These are phyloP conservation scores for Hanseniaspora occidentalis DNA, from an alignment of 805 yeast species.

Conservation along the genomic window DNA sequence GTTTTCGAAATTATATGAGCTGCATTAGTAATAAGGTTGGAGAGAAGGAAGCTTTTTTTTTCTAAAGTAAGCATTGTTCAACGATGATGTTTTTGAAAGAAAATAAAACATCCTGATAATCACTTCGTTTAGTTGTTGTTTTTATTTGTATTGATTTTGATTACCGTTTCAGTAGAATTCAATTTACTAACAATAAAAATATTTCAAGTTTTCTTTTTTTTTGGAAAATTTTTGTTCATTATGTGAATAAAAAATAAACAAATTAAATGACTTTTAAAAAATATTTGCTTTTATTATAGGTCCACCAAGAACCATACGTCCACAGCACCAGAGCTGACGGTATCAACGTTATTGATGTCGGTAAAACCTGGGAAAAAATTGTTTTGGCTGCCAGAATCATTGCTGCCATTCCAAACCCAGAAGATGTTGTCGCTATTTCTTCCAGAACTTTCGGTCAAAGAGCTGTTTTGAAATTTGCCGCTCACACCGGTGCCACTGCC, in stretches of 20 bases:
- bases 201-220: conserved; percentile 3
- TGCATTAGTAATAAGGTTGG: too few species aligned
- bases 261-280: conserved; percentile 8
- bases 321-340: conserved; percentile 99
- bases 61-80: too few species aligned
- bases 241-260: neutral
- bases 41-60: too few species aligned
- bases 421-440: conserved; percentile 97
- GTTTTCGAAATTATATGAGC: too few species aligned
- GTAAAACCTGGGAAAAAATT: conserved; percentile 99
- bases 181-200: too few species aligned
- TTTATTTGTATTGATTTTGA: too few species aligned
- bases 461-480: conserved; percentile 98
- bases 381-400: conserved; percentile 99
- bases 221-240: neutral
- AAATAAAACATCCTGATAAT: too few species aligned
- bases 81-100: too few species aligned
- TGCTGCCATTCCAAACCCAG: conserved; percentile 98
- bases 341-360: conserved; percentile 95
- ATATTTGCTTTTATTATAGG: conserved; percentile 39
- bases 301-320: conserved; percentile 94
- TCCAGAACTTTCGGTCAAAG: conserved; percentile 99
- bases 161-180: too few species aligned
- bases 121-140: too few species aligned
- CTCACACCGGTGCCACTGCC: conserved; percentile 99